Conservation (phyloP, 1,284 basidiomycete species). For the Boletus sp. region DNA sequence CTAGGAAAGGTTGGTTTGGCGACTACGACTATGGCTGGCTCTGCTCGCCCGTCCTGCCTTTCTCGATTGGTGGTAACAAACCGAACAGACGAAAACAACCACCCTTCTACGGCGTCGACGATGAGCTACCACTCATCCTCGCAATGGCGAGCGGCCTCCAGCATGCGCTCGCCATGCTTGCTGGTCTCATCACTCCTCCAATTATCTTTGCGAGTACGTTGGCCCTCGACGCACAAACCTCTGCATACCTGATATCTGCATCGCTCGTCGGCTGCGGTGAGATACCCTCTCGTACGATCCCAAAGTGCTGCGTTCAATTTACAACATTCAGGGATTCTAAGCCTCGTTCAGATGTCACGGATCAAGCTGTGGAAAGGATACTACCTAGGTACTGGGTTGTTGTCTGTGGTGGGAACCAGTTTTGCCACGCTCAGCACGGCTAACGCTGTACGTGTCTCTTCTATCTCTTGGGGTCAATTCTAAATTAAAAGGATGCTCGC, state of each 20-base stretch:
- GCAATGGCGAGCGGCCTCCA: conserved; percentile 74
- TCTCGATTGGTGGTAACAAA: conserved; percentile 35
- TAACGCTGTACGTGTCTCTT: conserved; percentile 52
- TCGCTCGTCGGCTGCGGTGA: conserved; percentile 77
- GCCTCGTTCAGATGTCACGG: conserved; percentile 76
- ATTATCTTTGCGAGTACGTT: conserved; percentile 78
- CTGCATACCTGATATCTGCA: conserved; percentile 82
- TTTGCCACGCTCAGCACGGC: conserved; percentile 83
- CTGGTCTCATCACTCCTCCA: conserved; percentile 75
- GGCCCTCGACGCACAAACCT: conserved; percentile 56
- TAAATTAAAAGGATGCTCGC: conserved; percentile 39
- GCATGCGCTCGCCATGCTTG: conserved; percentile 82
- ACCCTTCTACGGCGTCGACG: conserved; percentile 69
- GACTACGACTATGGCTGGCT: conserved; percentile 80
- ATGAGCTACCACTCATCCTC: conserved; percentile 62
- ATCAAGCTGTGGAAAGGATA: conserved; percentile 62
- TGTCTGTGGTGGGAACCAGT: conserved; percentile 86
- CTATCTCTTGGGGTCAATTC: conserved; percentile 41
- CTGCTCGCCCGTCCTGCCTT: conserved; percentile 67
- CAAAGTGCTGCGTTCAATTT: neutral
- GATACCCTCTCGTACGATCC: conserved; percentile 12
- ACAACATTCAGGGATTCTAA: conserved; percentile 60
- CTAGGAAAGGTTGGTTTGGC: conserved; percentile 62
- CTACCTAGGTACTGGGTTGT: conserved; percentile 76
- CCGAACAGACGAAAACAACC: conserved; percentile 47